These are phyloP conservation scores for Wallacemonas sp. DNA, from an alignment of 208 protist species.

Conservation along the genomic window DNA sequence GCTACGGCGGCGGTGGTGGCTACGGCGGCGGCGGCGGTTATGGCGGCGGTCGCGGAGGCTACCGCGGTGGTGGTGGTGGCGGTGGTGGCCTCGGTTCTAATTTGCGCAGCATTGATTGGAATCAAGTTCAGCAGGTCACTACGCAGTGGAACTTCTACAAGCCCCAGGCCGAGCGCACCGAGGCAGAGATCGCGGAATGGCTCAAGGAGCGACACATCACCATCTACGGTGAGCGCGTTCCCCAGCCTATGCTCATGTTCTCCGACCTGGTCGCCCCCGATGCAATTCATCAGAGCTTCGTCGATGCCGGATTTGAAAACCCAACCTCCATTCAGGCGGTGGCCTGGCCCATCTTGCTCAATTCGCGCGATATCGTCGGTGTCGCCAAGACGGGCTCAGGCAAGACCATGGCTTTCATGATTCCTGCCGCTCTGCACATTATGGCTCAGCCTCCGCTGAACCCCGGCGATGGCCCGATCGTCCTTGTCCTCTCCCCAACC, in stretches of 20 bases:
- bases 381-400: conserved; percentile 90
- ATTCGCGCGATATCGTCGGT: conserved; percentile 86
- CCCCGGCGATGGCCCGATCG: conserved; percentile 88
- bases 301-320: conserved; percentile 68
- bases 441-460: conserved; percentile 84
- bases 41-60: conserved; percentile 18
- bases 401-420: conserved; percentile 94
- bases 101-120: conserved; percentile 66
- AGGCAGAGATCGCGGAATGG: conserved; percentile 74
- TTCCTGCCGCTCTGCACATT: conserved; percentile 90
- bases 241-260: conserved; percentile 84
- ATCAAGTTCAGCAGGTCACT: conserved; percentile 64
- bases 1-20: conserved; percentile 17
- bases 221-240: conserved; percentile 84
- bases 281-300: conserved; percentile 76
- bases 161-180: conserved; percentile 65
- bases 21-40: conserved; percentile 12
- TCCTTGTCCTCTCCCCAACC: conserved; percentile 87
- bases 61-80: conserved; percentile 14
- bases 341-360: conserved; percentile 86
- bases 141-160: conserved; percentile 88
- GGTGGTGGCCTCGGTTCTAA: conserved; percentile 56
- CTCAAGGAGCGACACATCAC: conserved; percentile 75
- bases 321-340: conserved; percentile 92
- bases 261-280: conserved; percentile 80